Base-by-base conservation (phyloP, 148 eudicot species). In the Euryodendron excelsum region DNA sequence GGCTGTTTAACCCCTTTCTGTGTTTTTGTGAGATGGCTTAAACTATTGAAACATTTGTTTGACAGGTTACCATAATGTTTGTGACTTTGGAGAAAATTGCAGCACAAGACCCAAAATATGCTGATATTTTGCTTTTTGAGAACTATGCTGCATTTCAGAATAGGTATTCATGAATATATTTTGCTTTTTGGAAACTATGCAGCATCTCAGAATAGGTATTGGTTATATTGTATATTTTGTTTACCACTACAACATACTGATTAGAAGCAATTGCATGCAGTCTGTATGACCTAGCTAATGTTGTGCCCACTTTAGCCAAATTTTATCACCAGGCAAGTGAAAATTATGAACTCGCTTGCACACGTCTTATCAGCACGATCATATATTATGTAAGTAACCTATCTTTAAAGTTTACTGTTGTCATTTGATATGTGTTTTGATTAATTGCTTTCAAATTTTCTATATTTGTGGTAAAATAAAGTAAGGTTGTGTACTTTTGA, bases 311-410 rank as follows among this genome's bases (percentile, higher is more conserved):
- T 30, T 79, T 96, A 61, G 98, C 98, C 52, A 96, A 90, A 83
- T 96, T 93, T 82, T 96, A 96, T 85, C 97, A 93, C 84, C 96
- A 96, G 83, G 99, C 99, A 75, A 96, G 98, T 81, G 99, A 96
- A 89, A 86, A 92, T 34, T 96, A 96, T 79, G 99, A 96, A 80
- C 91, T 87, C 85, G 94, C 99, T 84, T 96, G 98, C 84, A 91
- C 92, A 14, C 94, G 98, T 63, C 93, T 87, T 79, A 88, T 96
- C 77, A 96, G 87, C 83, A 80, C 86, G 89, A 91, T 93, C 75
- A 96, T 96, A 79, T 93, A 91, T 77, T 87, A 86, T 69, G 99
- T 96, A 72, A 92, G 98, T 66, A 69, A 74, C 72, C 81, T 59
- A 21, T 10, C 53, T 73, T 27, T 56, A 1, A 63, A 44, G 17